Evolutionary conservation across 1,284 basidiomycete genomes (phyloP), one percentile per base, ranked within the genome.

Genomic region (Porogramme epimiltina): DNA sequence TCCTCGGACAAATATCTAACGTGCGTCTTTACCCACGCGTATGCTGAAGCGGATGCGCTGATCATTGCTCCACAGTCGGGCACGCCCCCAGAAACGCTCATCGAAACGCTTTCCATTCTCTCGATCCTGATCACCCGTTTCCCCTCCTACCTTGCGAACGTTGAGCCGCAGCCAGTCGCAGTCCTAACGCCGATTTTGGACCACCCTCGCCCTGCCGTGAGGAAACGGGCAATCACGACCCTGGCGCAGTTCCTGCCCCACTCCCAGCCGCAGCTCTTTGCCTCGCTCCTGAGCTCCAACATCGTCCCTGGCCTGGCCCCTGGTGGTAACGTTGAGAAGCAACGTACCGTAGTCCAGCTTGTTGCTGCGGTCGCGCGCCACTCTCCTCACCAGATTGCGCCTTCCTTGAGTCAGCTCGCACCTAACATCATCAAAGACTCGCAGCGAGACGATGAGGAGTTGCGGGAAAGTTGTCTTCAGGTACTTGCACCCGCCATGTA

Each of bases 101-200:
- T 97, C 46, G 95, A 98, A 70, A 91, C 91, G 0, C 79, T 98
- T 11, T 89, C 95, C 37, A 95, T 96, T 51, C 78, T 98, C 18
- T 88, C 92, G 9, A 96, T 98, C 66, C 82, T 98, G 55, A 92
- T 95, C 67, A 81, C 81, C 54, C 88, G 95, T 38, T 96, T 96
- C 77, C 89, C 90, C 13, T 72, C 77, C 31, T 81, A 89, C 55
- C 73, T 93, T n/a, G 73, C 85, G 4, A 76, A 79, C 63, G 66
- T 83, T 59, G 62, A 73, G 56, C 74, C 83, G 52, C 71, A 84
- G 16, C 88, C 92, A 3, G 75, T 97, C 13, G 69, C 77, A 13
- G 83, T 88, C 16, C 81, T 97, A 42, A 82, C 87, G 0, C 87
- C 89, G 33, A 80, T 96, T 24, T 80, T 97, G 23, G 77, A 78